These are phyloP conservation scores for Synura sp. DNA, from an alignment of 352 stramenopile genomes.

Conservation along the genomic window DNA sequence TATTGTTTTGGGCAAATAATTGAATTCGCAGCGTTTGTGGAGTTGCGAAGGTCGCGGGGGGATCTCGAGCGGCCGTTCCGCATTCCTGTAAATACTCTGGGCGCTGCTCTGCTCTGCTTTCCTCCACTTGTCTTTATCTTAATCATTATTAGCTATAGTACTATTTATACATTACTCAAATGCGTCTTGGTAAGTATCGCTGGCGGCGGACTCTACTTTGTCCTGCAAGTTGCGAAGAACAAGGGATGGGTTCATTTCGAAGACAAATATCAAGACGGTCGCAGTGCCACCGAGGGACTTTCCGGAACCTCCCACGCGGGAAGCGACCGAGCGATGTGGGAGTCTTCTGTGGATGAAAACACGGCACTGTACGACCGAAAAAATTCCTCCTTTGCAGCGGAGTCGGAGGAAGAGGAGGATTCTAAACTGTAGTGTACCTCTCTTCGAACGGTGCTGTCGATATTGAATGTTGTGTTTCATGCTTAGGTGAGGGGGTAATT, in stretches of 20 bases:
- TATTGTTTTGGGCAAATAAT: conserved; percentile 77
- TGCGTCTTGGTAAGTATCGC: background rate
- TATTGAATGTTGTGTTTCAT: too few species aligned
- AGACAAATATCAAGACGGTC: background rate
- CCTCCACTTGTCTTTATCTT: conserved; percentile 9
- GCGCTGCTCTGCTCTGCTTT: background rate
- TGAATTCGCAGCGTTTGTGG: conserved; percentile 80
- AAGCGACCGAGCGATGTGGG: too few species aligned
- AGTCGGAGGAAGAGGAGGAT: too few species aligned
- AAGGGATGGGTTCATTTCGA: background rate
- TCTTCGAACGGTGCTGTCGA: too few species aligned
- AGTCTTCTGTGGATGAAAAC: too few species aligned
- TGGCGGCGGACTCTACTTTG: background rate
- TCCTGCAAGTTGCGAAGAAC: background rate
- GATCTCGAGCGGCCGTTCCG: conserved; percentile 70
- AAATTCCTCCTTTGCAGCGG: too few species aligned
- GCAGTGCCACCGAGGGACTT: too few species aligned
- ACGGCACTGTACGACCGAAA: too few species aligned
- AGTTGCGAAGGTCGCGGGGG: conserved; percentile 68
- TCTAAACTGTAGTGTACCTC: too few species aligned
- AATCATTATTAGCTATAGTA: conserved; percentile 3
- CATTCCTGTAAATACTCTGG: conserved; percentile 2
- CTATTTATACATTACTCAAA: background rate
- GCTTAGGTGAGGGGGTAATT: too few species aligned
- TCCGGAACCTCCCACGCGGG: too few species aligned